A percentile compares a stretch with the other conserved stretches of the same genome.
phyloP scores from a whole-genome alignment of 192 early-diverging fungal species.

The Coemansia sp. region DNA sequence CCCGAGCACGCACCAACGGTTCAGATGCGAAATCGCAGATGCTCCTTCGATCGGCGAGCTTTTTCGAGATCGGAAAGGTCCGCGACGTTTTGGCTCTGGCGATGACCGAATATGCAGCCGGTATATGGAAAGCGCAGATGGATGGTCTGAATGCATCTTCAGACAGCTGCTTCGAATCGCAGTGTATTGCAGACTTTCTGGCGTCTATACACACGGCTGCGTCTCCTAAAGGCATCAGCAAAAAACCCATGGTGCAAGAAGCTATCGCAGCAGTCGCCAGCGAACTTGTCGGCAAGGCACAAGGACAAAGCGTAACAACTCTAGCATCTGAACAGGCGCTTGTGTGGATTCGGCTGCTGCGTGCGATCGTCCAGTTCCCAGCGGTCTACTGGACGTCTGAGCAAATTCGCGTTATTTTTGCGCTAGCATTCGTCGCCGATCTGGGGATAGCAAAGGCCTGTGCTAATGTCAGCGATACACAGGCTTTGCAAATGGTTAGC shows the following conservation, averaged over 20 bases:
- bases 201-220: background rate
- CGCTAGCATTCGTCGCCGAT: conserved; percentile 25
- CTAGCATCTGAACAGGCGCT: conserved; percentile 7
- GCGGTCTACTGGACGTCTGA: conserved; percentile 34
- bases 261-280: background rate
- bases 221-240: background rate
- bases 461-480: background rate
- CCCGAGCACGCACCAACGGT: background rate
- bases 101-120: conserved; percentile 7
- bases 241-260: background rate
- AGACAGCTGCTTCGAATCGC: background rate
- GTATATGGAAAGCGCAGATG: conserved; percentile 13
- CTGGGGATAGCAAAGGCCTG: conserved; percentile 15
- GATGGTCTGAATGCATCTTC: background rate
- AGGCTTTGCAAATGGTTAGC: conserved; percentile 10
- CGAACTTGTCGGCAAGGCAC: background rate
- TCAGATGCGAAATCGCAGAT: conserved; percentile 5
- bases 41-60: conserved; percentile 29
- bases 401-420: conserved; percentile 18
- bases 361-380: conserved; percentile 28
- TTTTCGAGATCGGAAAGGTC: conserved; percentile 30
- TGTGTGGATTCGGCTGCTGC: conserved; percentile 27
- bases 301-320: background rate
- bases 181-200: background rate
- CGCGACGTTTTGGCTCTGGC: conserved; percentile 27